These are phyloP conservation scores for Calonectria naviculata DNA, from an alignment of 2,329 filamentous ascomycete species.

Conservation along the genomic window DNA sequence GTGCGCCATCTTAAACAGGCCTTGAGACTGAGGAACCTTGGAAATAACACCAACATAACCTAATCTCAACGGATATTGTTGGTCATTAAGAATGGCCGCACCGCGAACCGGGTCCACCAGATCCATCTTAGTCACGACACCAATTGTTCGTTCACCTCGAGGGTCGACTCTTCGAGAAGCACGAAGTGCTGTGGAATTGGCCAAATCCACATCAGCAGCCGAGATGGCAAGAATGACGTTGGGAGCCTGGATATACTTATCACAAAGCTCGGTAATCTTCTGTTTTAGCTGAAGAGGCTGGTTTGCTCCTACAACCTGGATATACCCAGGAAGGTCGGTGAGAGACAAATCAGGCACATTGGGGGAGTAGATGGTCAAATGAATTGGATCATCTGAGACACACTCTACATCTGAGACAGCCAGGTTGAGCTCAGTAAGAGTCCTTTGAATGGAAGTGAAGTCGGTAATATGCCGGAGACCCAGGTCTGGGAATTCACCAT, in stretches of 20 bases:
- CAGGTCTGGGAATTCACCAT: constrained; percentile 95
- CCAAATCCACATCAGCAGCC: constrained; percentile 95
- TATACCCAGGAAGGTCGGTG: constrained; percentile 97
- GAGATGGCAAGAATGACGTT: constrained; percentile 98
- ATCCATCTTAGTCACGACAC: constrained; percentile 99
- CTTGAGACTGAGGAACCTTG: constrained; percentile 75
- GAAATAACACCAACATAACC: constrained; percentile 97
- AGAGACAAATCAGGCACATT: constrained; percentile 95
- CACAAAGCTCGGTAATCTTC: constrained; percentile 95
- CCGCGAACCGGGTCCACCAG: constrained; percentile 88
- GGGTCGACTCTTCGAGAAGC: constrained; percentile 94
- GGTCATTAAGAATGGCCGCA: constrained; percentile 82
- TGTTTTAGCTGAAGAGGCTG: constrained; percentile 93
- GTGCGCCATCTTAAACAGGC: constrained; percentile 86
- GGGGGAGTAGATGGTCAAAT: constrained; percentile 93
- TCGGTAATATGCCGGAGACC: constrained; percentile 91
- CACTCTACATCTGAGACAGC: constrained; percentile 92
- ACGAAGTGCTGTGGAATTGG: constrained; percentile 92
- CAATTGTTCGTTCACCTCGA: constrained; percentile 93
- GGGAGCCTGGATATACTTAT: constrained; percentile 96
- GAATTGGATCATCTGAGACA: constrained; percentile 96
- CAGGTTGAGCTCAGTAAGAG: constrained; percentile 92
- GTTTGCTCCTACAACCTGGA: constrained; percentile 92
- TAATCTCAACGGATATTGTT: constrained; percentile 93
- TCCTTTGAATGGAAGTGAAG: constrained; percentile 91